Conservation (phyloP, 495 filamentous ascomycete genomes). For the Tuber umbilicatum region DNA sequence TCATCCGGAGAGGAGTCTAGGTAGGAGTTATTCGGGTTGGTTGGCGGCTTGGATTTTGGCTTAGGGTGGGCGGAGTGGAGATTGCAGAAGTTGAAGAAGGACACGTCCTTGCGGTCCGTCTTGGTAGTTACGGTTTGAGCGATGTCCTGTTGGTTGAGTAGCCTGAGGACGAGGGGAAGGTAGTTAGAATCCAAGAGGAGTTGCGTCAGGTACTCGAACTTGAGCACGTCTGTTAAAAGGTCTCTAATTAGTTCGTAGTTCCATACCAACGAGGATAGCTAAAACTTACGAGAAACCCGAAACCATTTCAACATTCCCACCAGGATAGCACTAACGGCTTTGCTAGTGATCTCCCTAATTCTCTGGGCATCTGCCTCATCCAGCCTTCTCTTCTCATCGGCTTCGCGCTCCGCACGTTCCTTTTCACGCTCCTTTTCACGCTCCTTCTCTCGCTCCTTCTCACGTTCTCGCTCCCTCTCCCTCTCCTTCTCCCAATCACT, state of each 20-base stretch:
- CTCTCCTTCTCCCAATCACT: not conserved
- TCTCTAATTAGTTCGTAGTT: not conserved
- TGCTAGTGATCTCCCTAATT: slow-evolving; percentile 75
- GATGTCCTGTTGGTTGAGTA: slow-evolving; percentile 86
- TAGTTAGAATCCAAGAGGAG: slow-evolving; percentile 90
- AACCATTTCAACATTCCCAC: slow-evolving; percentile 91
- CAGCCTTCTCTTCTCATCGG: slow-evolving; percentile 32
- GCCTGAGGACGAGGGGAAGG: slow-evolving; percentile 81
- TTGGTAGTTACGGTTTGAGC: slow-evolving; percentile 79
- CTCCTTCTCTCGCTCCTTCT: slow-evolving; percentile 3
- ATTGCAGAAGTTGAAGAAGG: slow-evolving; percentile 86
- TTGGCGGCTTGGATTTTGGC: slow-evolving; percentile 28
- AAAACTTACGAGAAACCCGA: slow-evolving; percentile 75
- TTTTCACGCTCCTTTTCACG: slow-evolving; percentile 23
- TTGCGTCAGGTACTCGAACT: slow-evolving; percentile 93
- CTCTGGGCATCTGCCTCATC: slow-evolving; percentile 77
- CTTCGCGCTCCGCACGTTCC: slow-evolving; percentile 29
- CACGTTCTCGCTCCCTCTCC: not conserved
- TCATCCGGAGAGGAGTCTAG: slow-evolving; percentile 52
- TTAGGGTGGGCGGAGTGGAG: slow-evolving; percentile 49
- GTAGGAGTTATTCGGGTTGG: not conserved
- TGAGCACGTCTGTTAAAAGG: slow-evolving; percentile 65
- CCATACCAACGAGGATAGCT: not conserved
- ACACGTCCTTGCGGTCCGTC: slow-evolving; percentile 73
- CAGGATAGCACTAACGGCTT: slow-evolving; percentile 80